Base-by-base conservation (phyloP, 805 yeast genomes). In the Candida anglica region DNA sequence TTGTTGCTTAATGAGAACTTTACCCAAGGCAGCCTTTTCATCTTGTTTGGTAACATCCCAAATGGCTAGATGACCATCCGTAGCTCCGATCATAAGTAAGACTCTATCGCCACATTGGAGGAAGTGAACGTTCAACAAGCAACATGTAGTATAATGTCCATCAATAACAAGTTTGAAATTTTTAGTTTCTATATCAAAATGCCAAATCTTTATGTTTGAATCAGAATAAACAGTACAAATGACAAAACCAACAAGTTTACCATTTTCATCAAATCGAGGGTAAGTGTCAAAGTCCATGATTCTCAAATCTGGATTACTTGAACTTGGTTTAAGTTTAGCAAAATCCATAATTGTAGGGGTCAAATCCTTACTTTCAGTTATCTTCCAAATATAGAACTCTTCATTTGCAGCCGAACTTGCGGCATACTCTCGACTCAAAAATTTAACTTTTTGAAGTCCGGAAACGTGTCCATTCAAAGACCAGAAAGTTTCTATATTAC, bases 181-280 rank as follows among this genome's bases (percentile, higher is more conserved):
- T 13, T 58, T 60, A 0, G 48, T 39, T 0, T 24, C 27, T 17
- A 59, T 42, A 38, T 70, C 60, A 45, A 76, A 81, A 38, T 61
- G 56, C 81, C 88, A 85, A 0, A 83, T 27, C 44, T 76, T 79
- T 36, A 91, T 71, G 3, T 73, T 65, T 1, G 98, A 91, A 52
- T 91, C 89, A 0, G 97, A 89, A 52, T 86, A 93, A 0, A 83
- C 95, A 0, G 87, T 75, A 2, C 76, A 73, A 6, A 89, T 47
- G 1, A 78, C 44, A 43, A 76, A 73, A 6, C 81, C 82, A 19
- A 39, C 38, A 3, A 53, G 34, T 13, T 40, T 46, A 5, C 46
- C 47, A 11, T 45, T 35, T 5, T 41, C 41, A 1, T 50, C 44
- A n/a, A 49, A 47, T 2, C 70, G 60, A 27, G 69, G 66, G 10